Conservation (phyloP, 2,329 filamentous ascomycete genomes). For the Ascochyta rabiei region DNA sequence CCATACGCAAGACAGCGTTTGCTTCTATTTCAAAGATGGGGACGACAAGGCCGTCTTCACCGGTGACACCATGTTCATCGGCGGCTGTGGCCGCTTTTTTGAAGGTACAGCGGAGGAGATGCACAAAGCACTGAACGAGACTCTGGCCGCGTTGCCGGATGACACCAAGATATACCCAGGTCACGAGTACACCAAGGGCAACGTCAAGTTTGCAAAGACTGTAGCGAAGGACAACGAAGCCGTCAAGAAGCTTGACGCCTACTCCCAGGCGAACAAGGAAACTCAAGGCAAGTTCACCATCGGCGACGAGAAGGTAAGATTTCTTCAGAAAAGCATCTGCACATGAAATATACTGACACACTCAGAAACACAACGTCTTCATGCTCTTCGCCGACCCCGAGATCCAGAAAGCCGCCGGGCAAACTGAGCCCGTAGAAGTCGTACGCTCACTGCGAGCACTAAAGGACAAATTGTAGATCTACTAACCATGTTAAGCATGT, state of each 20-base stretch:
- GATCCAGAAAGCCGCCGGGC: slow-evolving; percentile 82
- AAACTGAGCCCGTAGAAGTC: slow-evolving; percentile 79
- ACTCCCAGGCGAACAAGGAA: slow-evolving; percentile 78
- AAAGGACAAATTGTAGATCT: slow-evolving; percentile 69
- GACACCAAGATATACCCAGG: slow-evolving; percentile 94
- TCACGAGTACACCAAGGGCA: slow-evolving; percentile 97
- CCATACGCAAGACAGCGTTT: slow-evolving; percentile 98
- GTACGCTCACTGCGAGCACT: slow-evolving; percentile 86
- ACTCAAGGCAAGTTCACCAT: slow-evolving; percentile 97
- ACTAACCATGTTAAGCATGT: not conserved
- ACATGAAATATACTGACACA: not conserved
- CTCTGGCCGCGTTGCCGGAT: slow-evolving; percentile 78
- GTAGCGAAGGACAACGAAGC: slow-evolving; percentile 72
- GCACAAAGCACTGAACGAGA: slow-evolving; percentile 89
- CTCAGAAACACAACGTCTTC: slow-evolving; percentile 89
- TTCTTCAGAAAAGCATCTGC: not conserved
- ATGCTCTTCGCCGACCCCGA: slow-evolving; percentile 89
- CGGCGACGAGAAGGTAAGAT: slow-evolving; percentile 85
- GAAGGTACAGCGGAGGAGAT: slow-evolving; percentile 86
- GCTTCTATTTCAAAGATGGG: slow-evolving; percentile 87
- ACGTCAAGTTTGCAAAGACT: slow-evolving; percentile 84
- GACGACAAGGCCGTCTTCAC: slow-evolving; percentile 84
- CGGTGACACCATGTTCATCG: slow-evolving; percentile 94
- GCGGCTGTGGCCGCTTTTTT: slow-evolving; percentile 94
- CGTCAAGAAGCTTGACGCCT: slow-evolving; percentile 75